phyloP scores from a whole-genome alignment of 108 stramenopile species.

The Nitzschia sp. region DNA sequence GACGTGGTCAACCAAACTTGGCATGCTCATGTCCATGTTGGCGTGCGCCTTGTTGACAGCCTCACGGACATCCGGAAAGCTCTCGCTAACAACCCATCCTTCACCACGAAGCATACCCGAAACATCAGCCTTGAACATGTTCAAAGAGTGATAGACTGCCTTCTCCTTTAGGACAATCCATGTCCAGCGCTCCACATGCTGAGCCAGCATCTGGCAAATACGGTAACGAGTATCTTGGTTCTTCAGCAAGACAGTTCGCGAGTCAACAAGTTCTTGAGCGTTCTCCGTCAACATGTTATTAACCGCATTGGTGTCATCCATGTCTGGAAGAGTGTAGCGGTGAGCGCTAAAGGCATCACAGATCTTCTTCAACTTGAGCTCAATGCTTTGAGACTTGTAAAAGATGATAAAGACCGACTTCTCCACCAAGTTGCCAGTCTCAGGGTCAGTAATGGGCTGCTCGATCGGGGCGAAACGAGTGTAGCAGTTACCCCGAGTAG shows the following conservation, averaged over 20 bases:
- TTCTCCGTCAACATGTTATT: constrained; percentile 87
- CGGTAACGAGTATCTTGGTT: constrained; percentile 94
- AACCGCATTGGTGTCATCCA: constrained; percentile 87
- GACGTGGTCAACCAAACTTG: constrained; percentile 83
- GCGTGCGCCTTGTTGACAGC: constrained; percentile 84
- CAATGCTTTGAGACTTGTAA: constrained; percentile 92
- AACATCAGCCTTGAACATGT: constrained; percentile 97
- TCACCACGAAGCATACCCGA: constrained; percentile 96
- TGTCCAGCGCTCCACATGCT: constrained; percentile 86
- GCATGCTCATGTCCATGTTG: constrained; percentile 87
- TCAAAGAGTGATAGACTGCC: constrained; percentile 96
- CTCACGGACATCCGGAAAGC: constrained; percentile 63
- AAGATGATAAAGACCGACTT: constrained; percentile 98
- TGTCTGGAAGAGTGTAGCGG: constrained; percentile 93
- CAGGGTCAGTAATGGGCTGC: constrained; percentile 89
- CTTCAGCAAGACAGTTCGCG: constrained; percentile 89
- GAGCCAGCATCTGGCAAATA: constrained; percentile 89
- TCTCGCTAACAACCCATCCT: constrained; percentile 94
- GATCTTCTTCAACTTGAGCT: constrained; percentile 96
- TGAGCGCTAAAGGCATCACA: constrained; percentile 97
- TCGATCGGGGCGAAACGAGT: constrained; percentile 95
- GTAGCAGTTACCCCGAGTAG: constrained; percentile 96
- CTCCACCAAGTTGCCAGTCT: constrained; percentile 74
- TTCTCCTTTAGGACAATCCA: constrained; percentile 93
- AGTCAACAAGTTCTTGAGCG: constrained; percentile 87